Base-by-base conservation (phyloP, 2,329 filamentous ascomycete species). In the Whalleya microplaca region DNA sequence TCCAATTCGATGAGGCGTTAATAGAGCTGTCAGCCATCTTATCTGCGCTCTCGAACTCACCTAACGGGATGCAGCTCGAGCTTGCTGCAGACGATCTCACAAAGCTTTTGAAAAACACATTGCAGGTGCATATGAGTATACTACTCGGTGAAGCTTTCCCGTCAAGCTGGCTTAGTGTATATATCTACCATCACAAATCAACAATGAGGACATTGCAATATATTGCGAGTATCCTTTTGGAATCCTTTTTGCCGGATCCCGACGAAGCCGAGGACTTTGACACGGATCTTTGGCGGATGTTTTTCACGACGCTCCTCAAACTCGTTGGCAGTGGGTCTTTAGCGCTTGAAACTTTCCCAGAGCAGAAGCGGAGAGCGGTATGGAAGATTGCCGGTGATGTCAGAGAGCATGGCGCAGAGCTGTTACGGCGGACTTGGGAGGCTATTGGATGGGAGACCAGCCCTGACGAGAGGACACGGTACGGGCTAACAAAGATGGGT, bases 341-440 rank as follows among this genome's bases (percentile, higher is more conserved):
- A 19, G 93, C 95, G 0, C 82, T 99, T 40, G 95, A 99, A 71
- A 96, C 93, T 0, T 98, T 97, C 70, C 92, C 95, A 0, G 96
- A 99, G 72, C 95, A 99, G 75, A 99, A 98, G 76, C 83, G 95
- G 45, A 82, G 95, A 53, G 94, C 95, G 0, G 94, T 98, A 1
- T 99, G 96, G 95, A 99, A 98, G 77, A 97, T 99, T 70, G 95
- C 94, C 3, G 95, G 95, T 5, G 96, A 99, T 75, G 92, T 99
- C 48, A 85, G 95, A 53, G 93, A 98, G 72, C 84, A 92, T 63
- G 95, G 96, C 16, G 94, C 95, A 3, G 90, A 94, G 48, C 80
- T 99, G 8, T 78, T 99, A 32, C 86, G 89, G 58, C 84, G 86
- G 23, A 94, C 90, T 5, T 99, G 95, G 95, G 91, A 96, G 70